Evolutionary conservation across 176 grass and related monocot genomes (phyloP), one percentile per base, ranked within the genome.

Genomic region (Poa annua): DNA sequence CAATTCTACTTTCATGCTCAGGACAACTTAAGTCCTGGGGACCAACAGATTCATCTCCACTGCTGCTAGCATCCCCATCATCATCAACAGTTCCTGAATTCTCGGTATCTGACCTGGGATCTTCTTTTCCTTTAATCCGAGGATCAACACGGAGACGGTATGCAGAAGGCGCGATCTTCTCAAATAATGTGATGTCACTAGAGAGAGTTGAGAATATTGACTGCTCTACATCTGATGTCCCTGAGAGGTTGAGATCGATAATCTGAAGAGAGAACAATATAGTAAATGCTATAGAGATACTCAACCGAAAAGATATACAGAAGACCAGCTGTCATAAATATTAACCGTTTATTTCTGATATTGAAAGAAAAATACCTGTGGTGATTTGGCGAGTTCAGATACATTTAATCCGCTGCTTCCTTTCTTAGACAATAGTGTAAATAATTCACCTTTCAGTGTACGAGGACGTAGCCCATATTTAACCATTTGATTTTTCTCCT

Each of bases 121-220:
- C 89, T 74, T 81, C 83, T 34, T 87, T 93, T 71, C 96, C 96
- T 90, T 98, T 98, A 78, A 98, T 91, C 26, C 83, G 75, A 32
- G 93, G 93, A 79, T 98, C 93, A 60, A 98, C 91, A 77, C 96
- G 90, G 35, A 99, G 93, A 83, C 96, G 93, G 86, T 93, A 99
- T 83, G 91, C 89, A 89, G 89, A 87, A 67, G 83, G 78, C 11
- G 88, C 67, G 47, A 99, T 99, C 81, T 94, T 99, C 81, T 99
- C 96, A 87, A 98, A 98, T 75, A 99, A 89, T 75, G 96, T 96
- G 80, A 99, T 99, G 25, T 99, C 93, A 87, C 96, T 99, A 22
- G 91, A 96, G 84, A 99, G 91, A 74, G 89, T 95, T 53, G 71
- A 88, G 79, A 78, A 77, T 74, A 99, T 92, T 47, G 87, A 75